Percentiles rank a stretch among this genome's conserved stretches.
phyloP scores from a whole-genome alignment of 345 rosid genomes.

The Eucalyptus lansdowneana region DNA sequence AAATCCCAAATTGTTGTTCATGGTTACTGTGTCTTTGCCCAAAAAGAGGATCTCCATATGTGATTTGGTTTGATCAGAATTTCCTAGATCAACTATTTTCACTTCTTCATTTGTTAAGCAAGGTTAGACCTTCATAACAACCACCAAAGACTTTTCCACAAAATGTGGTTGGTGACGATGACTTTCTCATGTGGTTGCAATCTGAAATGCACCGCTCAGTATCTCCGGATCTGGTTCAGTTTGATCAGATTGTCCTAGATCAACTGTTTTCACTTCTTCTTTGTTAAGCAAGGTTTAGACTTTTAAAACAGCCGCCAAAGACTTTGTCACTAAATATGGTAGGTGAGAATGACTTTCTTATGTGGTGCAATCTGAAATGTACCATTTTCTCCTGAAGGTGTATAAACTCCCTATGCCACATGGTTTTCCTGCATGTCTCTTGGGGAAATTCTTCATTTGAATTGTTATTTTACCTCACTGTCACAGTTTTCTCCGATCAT shows the following conservation, averaged over 20 bases:
- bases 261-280: neutral
- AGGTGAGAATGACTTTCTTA: neutral
- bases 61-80: neutral
- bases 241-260: neutral
- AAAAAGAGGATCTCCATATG: neutral
- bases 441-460: neutral
- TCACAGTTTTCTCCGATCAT: neutral
- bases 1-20: neutral
- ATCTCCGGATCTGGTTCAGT: neutral
- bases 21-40: neutral
- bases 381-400: neutral
- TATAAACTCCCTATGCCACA: neutral
- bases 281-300: neutral
- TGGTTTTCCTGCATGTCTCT: neutral
- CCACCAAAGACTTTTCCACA: neutral
- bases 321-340: neutral
- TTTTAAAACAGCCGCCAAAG: neutral
- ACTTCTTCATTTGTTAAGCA: neutral
- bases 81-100: neutral
- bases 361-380: neutral
- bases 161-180: neutral
- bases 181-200: neutral
- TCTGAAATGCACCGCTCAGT: neutral
- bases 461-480: neutral
- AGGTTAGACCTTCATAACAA: neutral